Evolutionary conservation across 306 rosid species (phyloP).

Genomic region (Hippophae rhamnoides): DNA sequence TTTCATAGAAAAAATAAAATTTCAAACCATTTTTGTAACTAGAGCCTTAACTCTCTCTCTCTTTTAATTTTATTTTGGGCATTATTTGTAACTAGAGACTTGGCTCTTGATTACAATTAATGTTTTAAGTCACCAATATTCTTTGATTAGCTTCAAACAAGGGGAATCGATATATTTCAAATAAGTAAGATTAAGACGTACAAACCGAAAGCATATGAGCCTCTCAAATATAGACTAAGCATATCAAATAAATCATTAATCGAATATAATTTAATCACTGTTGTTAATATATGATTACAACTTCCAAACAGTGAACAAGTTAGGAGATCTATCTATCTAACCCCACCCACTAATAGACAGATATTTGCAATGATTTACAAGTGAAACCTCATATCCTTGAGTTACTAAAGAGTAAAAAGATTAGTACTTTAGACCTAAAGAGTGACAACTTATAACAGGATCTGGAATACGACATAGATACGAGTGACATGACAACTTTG

Average conservation of each 20-base stretch:
- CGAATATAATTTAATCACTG: neutral
- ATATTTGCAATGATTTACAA: neutral
- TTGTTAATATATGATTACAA: neutral
- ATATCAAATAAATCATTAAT: neutral
- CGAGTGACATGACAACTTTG: no score
- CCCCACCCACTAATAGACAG: neutral
- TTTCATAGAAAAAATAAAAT: no score
- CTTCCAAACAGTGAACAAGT: slow-evolving; percentile 6
- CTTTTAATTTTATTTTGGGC: neutral
- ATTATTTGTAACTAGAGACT: neutral
- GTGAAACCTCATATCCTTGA: neutral
- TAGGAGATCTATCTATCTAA: neutral
- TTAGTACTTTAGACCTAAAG: no score
- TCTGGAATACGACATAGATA: no score
- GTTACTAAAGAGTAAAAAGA: no score
- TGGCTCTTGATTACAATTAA: neutral
- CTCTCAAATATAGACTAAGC: neutral
- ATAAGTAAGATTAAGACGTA: neutral
- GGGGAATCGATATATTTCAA: neutral
- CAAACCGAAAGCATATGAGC: slow-evolving; percentile 3
- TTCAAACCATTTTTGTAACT: no score
- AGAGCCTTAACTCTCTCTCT: neutral
- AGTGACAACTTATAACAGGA: no score
- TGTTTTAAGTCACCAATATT: neutral
- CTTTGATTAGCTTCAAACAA: neutral